phyloP scores from a whole-genome alignment of 2,329 filamentous ascomycete genomes.

The Talaromyces marneffei region DNA sequence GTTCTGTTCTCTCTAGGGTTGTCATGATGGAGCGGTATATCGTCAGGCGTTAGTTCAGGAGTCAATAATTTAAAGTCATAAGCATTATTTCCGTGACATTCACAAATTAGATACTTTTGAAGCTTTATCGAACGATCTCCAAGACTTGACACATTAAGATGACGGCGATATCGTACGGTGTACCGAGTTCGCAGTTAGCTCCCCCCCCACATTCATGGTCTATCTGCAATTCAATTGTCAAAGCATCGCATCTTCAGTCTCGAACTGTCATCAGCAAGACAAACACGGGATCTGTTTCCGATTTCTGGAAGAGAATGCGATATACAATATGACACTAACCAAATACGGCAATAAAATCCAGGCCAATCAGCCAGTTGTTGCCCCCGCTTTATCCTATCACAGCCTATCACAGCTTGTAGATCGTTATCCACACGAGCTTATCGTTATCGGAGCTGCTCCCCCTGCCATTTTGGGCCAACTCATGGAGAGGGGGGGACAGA shows the following conservation, averaged over 20 bases:
- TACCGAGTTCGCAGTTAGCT: background rate
- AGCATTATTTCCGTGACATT: background rate
- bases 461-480: conserved; percentile 5
- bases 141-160: background rate
- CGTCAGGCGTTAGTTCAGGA: background rate
- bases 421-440: conserved; percentile 10
- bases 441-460: conserved; percentile 13
- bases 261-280: background rate
- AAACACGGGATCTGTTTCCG: conserved; percentile 11
- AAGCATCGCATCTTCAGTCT: background rate
- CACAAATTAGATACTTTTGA: background rate
- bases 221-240: background rate
- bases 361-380: conserved; percentile 1
- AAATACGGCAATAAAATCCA: conserved; percentile 4
- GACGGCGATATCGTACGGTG: background rate
- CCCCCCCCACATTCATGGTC: background rate
- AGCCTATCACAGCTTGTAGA: background rate
- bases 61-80: background rate
- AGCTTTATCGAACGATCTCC: background rate
- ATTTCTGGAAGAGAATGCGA: conserved; percentile 14
- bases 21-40: background rate
- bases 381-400: background rate
- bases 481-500: background rate
- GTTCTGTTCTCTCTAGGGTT: background rate
- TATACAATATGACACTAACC: background rate